Percentiles rank a stretch among this genome's conserved stretches.
These are phyloP conservation scores for Candida arabinofermentans DNA, from an alignment of 805 yeast species.

Conservation along the genomic window DNA sequence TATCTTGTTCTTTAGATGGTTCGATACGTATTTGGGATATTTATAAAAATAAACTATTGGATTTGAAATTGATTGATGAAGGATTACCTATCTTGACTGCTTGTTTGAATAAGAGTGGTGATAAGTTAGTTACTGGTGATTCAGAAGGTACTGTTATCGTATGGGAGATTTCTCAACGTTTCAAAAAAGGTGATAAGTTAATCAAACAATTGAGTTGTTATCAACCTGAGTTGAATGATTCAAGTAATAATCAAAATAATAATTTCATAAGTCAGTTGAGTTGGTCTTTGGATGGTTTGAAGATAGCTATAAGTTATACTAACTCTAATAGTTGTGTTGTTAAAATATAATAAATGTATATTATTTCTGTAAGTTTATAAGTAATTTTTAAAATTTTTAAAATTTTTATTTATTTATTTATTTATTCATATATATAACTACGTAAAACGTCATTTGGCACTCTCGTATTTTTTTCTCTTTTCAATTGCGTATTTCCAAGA, in stretches of 20 bases:
- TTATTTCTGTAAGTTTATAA: constrained; percentile 2
- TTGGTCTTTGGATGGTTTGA: constrained; percentile 24
- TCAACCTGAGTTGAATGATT: constrained; percentile 20
- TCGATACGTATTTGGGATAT: constrained; percentile 66
- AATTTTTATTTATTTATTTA: background rate
- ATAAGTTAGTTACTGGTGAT: constrained; percentile 59
- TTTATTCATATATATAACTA: background rate
- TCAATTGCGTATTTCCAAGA: constrained; percentile 73
- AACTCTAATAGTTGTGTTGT: constrained; percentile 25
- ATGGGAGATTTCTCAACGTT: constrained; percentile 40
- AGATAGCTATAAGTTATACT: constrained; percentile 25
- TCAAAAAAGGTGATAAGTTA: constrained; percentile 1
- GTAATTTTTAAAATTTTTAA: constrained; percentile 1
- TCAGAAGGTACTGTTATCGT: constrained; percentile 56
- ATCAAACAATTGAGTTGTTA: constrained; percentile 17
- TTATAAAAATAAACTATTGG: constrained; percentile 35
- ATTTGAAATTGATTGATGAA: constrained; percentile 34
- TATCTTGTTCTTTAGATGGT: constrained; percentile 70
- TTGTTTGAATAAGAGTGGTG: constrained; percentile 45
- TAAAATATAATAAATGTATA: constrained; percentile 4
- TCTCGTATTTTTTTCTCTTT: constrained; percentile 42
- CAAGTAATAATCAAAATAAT: background rate
- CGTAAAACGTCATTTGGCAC: background rate
- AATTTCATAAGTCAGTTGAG: constrained; percentile 20
- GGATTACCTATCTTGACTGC: constrained; percentile 56